Conservation (phyloP, 139 green algal species). For the Ostreobium quekettii region DNA sequence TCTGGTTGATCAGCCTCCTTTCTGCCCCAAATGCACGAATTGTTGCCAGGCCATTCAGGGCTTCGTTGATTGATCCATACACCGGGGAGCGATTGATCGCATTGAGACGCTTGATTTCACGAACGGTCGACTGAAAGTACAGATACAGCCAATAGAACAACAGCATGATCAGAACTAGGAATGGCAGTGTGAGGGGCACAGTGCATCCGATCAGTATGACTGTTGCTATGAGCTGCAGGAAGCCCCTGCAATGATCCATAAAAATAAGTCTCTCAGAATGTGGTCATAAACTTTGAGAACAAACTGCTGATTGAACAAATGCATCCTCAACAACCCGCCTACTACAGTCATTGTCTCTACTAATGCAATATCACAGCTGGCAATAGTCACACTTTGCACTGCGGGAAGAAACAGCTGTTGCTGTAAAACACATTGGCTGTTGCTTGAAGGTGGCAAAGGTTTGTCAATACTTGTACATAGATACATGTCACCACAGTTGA, state of each 20-base stretch:
- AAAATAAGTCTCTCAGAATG: no score
- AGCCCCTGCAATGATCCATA: conserved; percentile 24
- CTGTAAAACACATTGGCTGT: no score
- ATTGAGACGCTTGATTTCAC: conserved; percentile 75
- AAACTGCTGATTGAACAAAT: no score
- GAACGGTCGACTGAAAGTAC: conserved; percentile 52
- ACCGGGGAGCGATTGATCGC: conserved; percentile 67
- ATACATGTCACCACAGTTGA: no score
- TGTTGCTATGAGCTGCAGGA: conserved; percentile 51
- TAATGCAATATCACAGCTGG: no score
- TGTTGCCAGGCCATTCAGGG: conserved; percentile 54
- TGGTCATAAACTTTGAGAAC: no score
- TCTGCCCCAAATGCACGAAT: conserved; percentile 46
- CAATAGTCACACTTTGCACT: no score
- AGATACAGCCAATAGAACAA: conserved; percentile 55
- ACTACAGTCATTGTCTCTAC: no score
- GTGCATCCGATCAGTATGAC: conserved; percentile 52
- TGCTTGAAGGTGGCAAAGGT: no score
- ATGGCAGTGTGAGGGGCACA: conserved; percentile 52
- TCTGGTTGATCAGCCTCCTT: conserved; percentile 26
- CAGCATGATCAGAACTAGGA: conserved; percentile 55
- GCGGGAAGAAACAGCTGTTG: no score
- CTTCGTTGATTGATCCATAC: conserved; percentile 64
- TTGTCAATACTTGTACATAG: no score
- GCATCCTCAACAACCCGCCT: no score